Base-by-base conservation (phyloP, 805 yeast genomes). In the Candida morakotiae region DNA sequence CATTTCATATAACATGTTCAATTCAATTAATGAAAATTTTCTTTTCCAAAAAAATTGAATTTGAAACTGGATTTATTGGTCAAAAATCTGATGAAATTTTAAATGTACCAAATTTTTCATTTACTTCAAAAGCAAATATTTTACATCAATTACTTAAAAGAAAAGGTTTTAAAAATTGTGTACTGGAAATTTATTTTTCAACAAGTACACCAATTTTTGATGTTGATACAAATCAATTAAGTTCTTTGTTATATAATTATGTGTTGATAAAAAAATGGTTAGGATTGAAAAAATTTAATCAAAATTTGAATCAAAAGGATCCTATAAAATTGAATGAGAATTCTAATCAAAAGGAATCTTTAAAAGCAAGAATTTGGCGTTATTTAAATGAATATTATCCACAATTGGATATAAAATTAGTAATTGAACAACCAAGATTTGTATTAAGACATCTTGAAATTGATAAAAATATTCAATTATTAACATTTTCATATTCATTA, bases 121-220 rank as follows among this genome's bases (percentile, higher is more conserved):
- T 58, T 34, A 64, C 64, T 9, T 49, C 53, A 44, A 65, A 60
- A 38, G 53, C 69, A 1, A 68, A 68, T 37, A 44, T 63, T 6
- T 45, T 60, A 9, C 58, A 60, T 37, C 55, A 53, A 28, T 43
- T 68, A 27, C 53, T 58, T 3, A 44, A 48, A 29, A 71, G 66
- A 0, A 44, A 46, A 23, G 71, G 71, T 1, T 62, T 66, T 42
- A 56, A 60, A 38, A 52, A 62, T 31, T 61, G 64, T 37, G 56
- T 60, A 2, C 41, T 65, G 17, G 73, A 68, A 42, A 38, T 64
- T 7, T 66, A 60, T 43, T 49, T 59, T 19, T 57, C 72, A 0
- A 56, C 64, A 14, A 56, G 62, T 25, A 60, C 64, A 31, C 72
- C 73, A 3, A 49, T 66, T 7, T 28, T 68, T 6, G 73, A 68